Conservation (phyloP, 305 asterid species). For the Plantago lanceolata region DNA sequence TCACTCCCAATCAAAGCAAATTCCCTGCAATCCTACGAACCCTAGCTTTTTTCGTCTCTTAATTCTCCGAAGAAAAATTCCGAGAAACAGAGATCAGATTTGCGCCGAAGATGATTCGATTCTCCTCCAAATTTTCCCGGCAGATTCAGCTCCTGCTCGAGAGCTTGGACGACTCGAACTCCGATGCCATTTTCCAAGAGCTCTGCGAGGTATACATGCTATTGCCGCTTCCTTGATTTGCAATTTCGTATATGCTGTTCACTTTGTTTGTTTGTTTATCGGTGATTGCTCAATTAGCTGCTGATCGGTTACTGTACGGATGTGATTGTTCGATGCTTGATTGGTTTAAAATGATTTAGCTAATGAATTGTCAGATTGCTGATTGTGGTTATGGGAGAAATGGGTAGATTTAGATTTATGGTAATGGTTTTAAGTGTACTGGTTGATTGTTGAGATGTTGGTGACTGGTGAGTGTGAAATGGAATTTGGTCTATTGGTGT, state of each 20-base stretch:
- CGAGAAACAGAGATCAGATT: constrained; percentile 11
- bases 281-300: neutral
- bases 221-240: neutral
- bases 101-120: constrained; percentile 51
- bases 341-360: too few species aligned
- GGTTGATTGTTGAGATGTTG: too few species aligned
- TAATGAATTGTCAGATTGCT: too few species aligned
- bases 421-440: too few species aligned
- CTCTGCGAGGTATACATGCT: constrained; percentile 51
- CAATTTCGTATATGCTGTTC: neutral
- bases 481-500: neutral
- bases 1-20: constrained; percentile 18
- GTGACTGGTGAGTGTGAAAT: too few species aligned
- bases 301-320: neutral
- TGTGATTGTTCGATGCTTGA: too few species aligned
- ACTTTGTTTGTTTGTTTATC: neutral
- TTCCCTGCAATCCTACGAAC: constrained; percentile 28
- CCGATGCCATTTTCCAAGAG: constrained; percentile 61
- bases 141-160: constrained; percentile 76
- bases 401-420: too few species aligned
- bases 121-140: constrained; percentile 44
- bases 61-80: neutral
- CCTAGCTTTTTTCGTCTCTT: constrained; percentile 27
- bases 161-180: constrained; percentile 68
- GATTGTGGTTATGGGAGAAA: too few species aligned